Base-by-base conservation (phyloP, 2,329 filamentous ascomycete genomes). In the Ascochyta lentis region DNA sequence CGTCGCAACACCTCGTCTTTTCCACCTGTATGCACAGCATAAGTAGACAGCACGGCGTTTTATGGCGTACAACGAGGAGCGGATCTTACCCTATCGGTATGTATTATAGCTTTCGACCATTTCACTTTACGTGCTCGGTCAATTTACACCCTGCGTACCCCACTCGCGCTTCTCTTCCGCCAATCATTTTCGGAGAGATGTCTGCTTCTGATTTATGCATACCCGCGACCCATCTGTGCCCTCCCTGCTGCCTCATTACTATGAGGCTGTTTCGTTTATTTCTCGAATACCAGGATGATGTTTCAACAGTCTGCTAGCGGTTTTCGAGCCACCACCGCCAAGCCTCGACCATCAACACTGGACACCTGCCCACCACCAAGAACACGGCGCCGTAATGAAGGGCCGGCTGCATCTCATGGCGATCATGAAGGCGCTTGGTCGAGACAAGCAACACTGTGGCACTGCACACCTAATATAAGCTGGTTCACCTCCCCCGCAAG, bases 241-340 rank as follows among this genome's bases (percentile, higher is more conserved):
- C 27, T 10, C 27, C 22, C 43, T 29, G n/a, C 47, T 43, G 12
- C 23, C 31, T 41, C 15, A 40, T 45, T 38, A 23, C 49, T 19
- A 19, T 19, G 19, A 39, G 19, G 16, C 13, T n/a, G 33, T 49
- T 50, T 42, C 34, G 15, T 43, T 50, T 47, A 37, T 27, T 29
- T 22, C 19, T 22, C 16, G 19, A 3, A 24, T 16, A 31, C 44
- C 47, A 48, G 26, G 48, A 40, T 15, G 13, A 15, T 43, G 47
- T 56, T 56, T 56, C 53, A 50, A 37, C 19, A 24, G 43, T 42
- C 42, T 49, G 23, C 38, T 50, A 34, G 46, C 41, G 15, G 41
- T 45, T 35, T 42, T 16, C 22, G 3, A 50, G 26, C 26, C 22
- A 50, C 24, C 26, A 27, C 38, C 31, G 46, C 52, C 52, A 55